Evolutionary conservation across 2,329 filamentous ascomycete genomes (phyloP), one percentile per base, ranked within the genome.

Genomic region (Blastomyces gilchristii): DNA sequence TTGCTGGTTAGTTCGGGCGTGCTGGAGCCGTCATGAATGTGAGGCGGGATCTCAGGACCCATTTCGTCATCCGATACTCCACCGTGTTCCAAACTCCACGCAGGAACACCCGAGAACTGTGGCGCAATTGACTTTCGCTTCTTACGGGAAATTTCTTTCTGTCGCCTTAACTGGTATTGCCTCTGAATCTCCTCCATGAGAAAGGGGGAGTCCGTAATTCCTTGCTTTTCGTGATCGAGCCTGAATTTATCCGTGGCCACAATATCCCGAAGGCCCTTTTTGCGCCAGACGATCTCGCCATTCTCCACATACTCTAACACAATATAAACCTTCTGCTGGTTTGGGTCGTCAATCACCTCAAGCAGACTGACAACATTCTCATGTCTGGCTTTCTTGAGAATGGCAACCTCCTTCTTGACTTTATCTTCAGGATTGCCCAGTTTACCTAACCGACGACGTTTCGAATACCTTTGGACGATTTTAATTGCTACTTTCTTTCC

Each of bases 251-350:
- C 94, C 70, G 91, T 87, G 41, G 86, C 81, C 69, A 90, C 90
- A 67, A 97, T 89, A 70, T 91, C 89, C 63, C 87, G 88, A 7
- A 91, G 81, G 6, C 91, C 93, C 76, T 92, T 91, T 73, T 89
- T 93, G 62, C 94, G 86, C 94, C 94, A 99, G 58, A 91, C 84
- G 63, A 99, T 90, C 77, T 99, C 94, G 60, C 94, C 93, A 50
- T 93, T 83, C 73, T 97, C 91, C 63, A 97, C 92, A 75, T 93
- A 93, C 75, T 99, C 94, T 53, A 99, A 83, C 25, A 97, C 90
- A 78, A 99, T 93, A 78, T 99, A 99, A 66, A 99, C 96, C 78
- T 99, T 99, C 78, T 95, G 94, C 64, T 91, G 85, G 70, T 91
- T 90, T 1, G 93, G 93, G 73, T 99, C 94, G 73, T 99, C 94